Evolutionary conservation across 129 eudicot species (phyloP), one percentile per base, ranked within the genome.

Genomic region (Flaveria linearis): DNA sequence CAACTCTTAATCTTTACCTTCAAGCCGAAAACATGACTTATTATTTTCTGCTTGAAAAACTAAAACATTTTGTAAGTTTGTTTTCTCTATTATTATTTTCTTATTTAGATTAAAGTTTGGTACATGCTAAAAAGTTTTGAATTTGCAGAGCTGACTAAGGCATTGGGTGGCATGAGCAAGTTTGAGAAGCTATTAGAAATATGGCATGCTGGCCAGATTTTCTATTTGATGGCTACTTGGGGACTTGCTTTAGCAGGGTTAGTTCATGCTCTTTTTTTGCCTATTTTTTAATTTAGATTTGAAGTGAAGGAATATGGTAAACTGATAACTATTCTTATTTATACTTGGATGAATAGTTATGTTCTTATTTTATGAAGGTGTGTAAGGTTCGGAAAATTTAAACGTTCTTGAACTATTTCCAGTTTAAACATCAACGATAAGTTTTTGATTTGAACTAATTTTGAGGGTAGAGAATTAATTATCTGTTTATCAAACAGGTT

Each of bases 201-300:
- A 71, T 93, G 98, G 98, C 93, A 87, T 73, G 91, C 91, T 49
- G 98, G 97, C 67, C 86, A 79, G 78, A 68, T 88, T 83, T 93
- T 93, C 70, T 93, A 89, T 82, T 79, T 89, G 64, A 85, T 93
- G 61, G 90, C 96, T 16, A 90, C 91, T 39, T 93, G 98, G 98
- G 98, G 98, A 28, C 97, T 93, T 85, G 93, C 97, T 76, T 77
- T 91, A 9, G 83, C 92, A 69, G 96, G 98, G 97, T 91, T 45
- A 87, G 87, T 66, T 73, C 49, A 47, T 55, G 36, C 61, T 61
- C 3, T 50, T 10, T 49, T 30, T 69, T 52, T 49, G n/a, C 13
- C 63, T 25, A 17, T 25, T 47, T 30, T 30, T 42, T 15, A 20
- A 9, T 45, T 78, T 71, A 5, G 62, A 43, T 69, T 58, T 18